Conservation (phyloP, 2,329 filamentous ascomycete species). For the Teratosphaeriaceae sp. region DNA sequence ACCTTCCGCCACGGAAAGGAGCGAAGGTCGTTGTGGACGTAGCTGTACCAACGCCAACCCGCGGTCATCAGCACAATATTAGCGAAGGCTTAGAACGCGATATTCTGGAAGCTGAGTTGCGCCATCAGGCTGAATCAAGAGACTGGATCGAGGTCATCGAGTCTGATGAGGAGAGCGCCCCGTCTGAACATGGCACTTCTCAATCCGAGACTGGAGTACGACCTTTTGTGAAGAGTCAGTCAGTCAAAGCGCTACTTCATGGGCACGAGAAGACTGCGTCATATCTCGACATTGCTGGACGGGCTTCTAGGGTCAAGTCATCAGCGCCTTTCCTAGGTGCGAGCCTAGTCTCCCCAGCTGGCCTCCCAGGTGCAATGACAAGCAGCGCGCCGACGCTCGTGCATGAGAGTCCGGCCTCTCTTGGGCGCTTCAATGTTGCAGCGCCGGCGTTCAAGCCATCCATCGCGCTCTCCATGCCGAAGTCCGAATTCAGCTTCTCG, state of each 20-base stretch:
- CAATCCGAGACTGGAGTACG: conserved; percentile 1
- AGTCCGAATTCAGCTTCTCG: conserved; percentile 32
- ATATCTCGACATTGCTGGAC: conserved; percentile 83
- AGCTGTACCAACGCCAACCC: conserved; percentile 51
- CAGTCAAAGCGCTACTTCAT: conserved; percentile 15
- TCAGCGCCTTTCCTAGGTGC: no score
- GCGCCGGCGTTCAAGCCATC: conserved; percentile 32
- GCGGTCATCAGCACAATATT: conserved; percentile 62
- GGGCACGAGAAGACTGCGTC: conserved; percentile 8
- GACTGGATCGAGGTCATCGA: conserved; percentile 19
- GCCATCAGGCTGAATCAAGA: conserved; percentile 33
- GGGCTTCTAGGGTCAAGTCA: no score
- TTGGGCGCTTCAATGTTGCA: conserved; percentile 75
- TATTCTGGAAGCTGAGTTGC: conserved; percentile 79
- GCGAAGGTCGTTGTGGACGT: conserved; percentile 40
- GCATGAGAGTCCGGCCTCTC: conserved; percentile 39
- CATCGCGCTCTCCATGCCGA: conserved; percentile 12
- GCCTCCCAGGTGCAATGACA: no score
- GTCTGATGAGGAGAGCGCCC: conserved; percentile 10
- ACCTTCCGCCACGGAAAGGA: conserved; percentile 27
- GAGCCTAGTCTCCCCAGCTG: no score
- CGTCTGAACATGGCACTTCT: background rate
- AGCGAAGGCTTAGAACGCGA: conserved; percentile 75
- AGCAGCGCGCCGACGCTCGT: no score
- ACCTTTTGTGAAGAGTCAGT: background rate